Evolutionary conservation across 805 yeast genomes (phyloP).

Genomic region (Sporopachydermia quercuum): DNA sequence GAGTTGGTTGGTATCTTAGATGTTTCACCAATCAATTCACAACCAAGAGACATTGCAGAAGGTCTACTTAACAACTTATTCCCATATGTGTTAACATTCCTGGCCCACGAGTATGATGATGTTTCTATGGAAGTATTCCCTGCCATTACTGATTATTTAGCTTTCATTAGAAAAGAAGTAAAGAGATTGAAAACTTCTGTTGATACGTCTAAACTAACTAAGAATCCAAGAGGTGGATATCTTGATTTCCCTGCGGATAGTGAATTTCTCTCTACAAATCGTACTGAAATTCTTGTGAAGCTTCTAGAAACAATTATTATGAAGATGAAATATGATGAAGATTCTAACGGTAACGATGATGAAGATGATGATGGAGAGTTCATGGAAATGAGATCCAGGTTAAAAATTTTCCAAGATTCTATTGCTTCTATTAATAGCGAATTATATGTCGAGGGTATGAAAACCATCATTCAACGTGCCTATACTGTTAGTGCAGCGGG

Average conservation of each 20-base stretch:
- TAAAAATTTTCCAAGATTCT: constrained; percentile 74
- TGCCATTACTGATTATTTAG: constrained; percentile 58
- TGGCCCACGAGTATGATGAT: constrained; percentile 80
- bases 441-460: constrained; percentile 43
- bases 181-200: constrained; percentile 30
- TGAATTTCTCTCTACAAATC: constrained; percentile 19
- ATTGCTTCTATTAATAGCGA: constrained; percentile 47
- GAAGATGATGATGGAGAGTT: constrained; percentile 63
- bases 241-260: constrained; percentile 15
- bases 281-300: constrained; percentile 40
- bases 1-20: constrained; percentile 64
- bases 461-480: constrained; percentile 42
- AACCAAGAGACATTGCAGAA: constrained; percentile 20
- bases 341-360: constrained; percentile 38
- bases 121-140: constrained; percentile 62
- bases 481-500: constrained; percentile 19
- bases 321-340: constrained; percentile 72
- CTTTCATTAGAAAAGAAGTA: constrained; percentile 38
- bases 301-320: constrained; percentile 54
- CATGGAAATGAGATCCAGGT: constrained; percentile 56
- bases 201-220: constrained; percentile 21
- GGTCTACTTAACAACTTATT: constrained; percentile 44
- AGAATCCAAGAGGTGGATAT: constrained; percentile 12
- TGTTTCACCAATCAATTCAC: constrained; percentile 22
- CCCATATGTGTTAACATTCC: constrained; percentile 57